A percentile compares a stretch with the other conserved stretches of the same genome.
These are phyloP conservation scores for Zelopaecilomyces penicillatus DNA, from an alignment of 2,329 filamentous ascomycete genomes.

Conservation along the genomic window DNA sequence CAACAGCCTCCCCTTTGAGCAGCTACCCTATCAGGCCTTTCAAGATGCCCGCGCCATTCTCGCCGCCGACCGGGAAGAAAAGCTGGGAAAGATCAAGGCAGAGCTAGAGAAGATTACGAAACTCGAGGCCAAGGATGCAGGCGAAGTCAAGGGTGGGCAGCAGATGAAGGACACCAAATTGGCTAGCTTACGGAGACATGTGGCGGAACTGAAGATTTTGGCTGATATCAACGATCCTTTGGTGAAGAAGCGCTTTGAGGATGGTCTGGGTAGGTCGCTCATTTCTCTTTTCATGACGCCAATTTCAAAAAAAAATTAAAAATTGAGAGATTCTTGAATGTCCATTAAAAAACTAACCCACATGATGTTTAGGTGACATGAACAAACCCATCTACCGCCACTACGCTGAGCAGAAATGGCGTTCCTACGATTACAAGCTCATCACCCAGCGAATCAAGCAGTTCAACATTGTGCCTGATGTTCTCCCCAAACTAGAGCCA, in stretches of 20 bases:
- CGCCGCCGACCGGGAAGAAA: slow-evolving; percentile 69
- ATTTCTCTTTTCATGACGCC: neutral
- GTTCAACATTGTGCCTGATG: slow-evolving; percentile 80
- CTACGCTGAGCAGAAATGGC: slow-evolving; percentile 83
- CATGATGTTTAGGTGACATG: slow-evolving; percentile 65
- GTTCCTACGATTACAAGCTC: slow-evolving; percentile 68
- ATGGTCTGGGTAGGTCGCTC: slow-evolving; percentile 61
- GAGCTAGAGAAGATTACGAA: slow-evolving; percentile 61
- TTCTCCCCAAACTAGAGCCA: slow-evolving; percentile 73
- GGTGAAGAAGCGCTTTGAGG: slow-evolving; percentile 90
- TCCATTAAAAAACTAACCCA: slow-evolving; percentile 11
- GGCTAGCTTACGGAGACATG: slow-evolving; percentile 57
- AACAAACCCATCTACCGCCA: slow-evolving; percentile 91
- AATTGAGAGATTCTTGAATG: neutral
- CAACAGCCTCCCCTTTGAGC: slow-evolving; percentile 74
- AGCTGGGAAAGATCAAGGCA: slow-evolving; percentile 62
- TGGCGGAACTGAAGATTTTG: slow-evolving; percentile 76
- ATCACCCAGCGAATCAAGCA: slow-evolving; percentile 79
- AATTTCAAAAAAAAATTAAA: neutral
- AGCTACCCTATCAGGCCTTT: slow-evolving; percentile 94
- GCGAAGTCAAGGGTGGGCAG: slow-evolving; percentile 53
- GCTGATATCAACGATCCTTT: slow-evolving; percentile 93
- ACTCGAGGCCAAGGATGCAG: slow-evolving; percentile 50
- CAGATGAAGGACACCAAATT: slow-evolving; percentile 58
- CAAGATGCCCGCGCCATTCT: slow-evolving; percentile 87